A percentile compares a stretch with the other conserved stretches of the same genome.
phyloP scores from a whole-genome alignment of 2,329 filamentous ascomycete genomes.

The Clarireedia hainanense region DNA sequence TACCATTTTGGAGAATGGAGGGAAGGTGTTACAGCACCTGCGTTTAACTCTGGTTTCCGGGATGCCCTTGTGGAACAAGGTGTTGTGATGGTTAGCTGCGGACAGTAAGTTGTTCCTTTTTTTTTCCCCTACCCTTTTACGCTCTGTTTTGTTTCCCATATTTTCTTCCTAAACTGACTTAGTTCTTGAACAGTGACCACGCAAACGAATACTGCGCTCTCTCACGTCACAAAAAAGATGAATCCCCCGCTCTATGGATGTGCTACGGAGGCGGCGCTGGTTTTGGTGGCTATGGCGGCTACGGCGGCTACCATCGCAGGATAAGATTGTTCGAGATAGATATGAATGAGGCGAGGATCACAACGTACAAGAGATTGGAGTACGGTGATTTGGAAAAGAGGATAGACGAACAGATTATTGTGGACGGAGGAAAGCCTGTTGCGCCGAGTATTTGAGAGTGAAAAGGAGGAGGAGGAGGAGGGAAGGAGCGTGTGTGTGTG shows the following conservation, averaged over 20 bases:
- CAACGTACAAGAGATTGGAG: constrained; percentile 88
- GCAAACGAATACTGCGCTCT: constrained; percentile 95
- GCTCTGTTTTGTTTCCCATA: not conserved
- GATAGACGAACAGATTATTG: constrained; percentile 58
- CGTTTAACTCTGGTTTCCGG: constrained; percentile 87
- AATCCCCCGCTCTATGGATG: constrained; percentile 81
- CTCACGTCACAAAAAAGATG: constrained; percentile 27
- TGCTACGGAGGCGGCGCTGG: constrained; percentile 90
- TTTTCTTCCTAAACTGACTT: not conserved
- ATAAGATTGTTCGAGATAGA: constrained; percentile 90
- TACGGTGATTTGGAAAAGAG: constrained; percentile 45
- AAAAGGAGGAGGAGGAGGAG: not conserved
- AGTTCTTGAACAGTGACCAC: constrained; percentile 58
- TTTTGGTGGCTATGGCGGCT: constrained; percentile 92
- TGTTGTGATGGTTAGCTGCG: constrained; percentile 79
- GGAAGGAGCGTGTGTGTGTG: not conserved
- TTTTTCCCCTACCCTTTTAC: constrained; percentile 8
- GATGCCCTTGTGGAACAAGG: constrained; percentile 82
- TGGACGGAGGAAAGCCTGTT: constrained; percentile 45
- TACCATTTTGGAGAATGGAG: constrained; percentile 63
- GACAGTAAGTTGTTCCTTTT: constrained; percentile 58
- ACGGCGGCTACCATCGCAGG: constrained; percentile 74
- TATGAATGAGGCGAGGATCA: constrained; percentile 79
- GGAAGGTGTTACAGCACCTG: constrained; percentile 80
- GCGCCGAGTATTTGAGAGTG: not conserved